Evolutionary conservation across 306 rosid genomes (phyloP).

Genomic region (Dalbergia cochinchinensis): DNA sequence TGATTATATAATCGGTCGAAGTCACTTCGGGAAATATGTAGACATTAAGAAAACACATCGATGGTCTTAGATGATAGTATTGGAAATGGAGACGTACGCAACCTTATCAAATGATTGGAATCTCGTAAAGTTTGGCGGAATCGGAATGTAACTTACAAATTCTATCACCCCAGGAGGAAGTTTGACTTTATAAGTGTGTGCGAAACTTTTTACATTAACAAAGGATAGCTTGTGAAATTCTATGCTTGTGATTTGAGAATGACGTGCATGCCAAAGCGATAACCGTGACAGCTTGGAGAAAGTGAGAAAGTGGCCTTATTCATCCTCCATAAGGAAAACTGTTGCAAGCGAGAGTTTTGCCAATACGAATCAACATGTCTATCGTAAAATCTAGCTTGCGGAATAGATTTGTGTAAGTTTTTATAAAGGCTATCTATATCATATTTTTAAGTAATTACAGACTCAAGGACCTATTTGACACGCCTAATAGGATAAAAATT

Average conservation of each 20-base stretch:
- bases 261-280: neutral
- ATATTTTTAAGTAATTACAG: too few relatives aligned
- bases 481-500: too few relatives aligned
- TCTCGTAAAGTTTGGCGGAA: constrained; percentile 28
- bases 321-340: too few relatives aligned
- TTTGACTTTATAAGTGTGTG: too few relatives aligned
- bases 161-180: neutral
- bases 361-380: too few relatives aligned
- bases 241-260: neutral
- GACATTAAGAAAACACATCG: neutral
- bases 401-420: too few relatives aligned
- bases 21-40: neutral
- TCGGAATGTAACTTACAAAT: neutral
- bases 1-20: neutral
- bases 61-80: neutral
- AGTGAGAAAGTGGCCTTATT: neutral
- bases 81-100: constrained; percentile 1
- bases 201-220: neutral
- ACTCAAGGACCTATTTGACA: too few relatives aligned
- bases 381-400: too few relatives aligned
- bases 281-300: neutral
- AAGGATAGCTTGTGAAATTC: neutral
- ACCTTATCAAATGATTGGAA: constrained; percentile 15
- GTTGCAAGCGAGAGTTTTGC: too few relatives aligned
- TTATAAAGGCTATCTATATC: too few relatives aligned